Percentiles rank a stretch among this genome's conserved stretches.
Conservation (phyloP, 2,329 filamentous ascomycete species). For the Paraconiothyrium brasiliense region DNA sequence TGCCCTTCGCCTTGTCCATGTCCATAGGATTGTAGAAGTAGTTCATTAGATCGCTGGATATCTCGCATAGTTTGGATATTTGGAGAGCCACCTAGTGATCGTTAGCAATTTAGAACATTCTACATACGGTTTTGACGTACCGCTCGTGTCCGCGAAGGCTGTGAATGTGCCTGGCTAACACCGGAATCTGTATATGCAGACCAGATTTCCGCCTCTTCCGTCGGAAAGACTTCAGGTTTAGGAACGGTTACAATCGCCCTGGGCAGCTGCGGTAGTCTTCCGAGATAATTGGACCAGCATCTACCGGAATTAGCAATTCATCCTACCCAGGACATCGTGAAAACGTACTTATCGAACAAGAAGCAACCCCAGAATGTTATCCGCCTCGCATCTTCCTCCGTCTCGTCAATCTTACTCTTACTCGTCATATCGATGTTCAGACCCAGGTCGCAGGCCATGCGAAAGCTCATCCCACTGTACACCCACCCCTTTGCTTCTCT, state of each 20-base stretch:
- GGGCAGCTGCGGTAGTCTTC: slow-evolving; percentile 86
- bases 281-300: slow-evolving; percentile 97
- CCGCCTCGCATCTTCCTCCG: slow-evolving; percentile 86
- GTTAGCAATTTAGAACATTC: background rate
- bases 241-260: slow-evolving; percentile 82
- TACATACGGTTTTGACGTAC: slow-evolving; percentile 35
- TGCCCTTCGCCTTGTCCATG: slow-evolving; percentile 71
- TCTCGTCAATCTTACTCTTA: slow-evolving; percentile 70
- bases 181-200: slow-evolving; percentile 88
- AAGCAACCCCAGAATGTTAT: slow-evolving; percentile 99
- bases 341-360: slow-evolving; percentile 83
- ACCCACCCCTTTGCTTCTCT: slow-evolving; percentile 97
- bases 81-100: slow-evolving; percentile 70
- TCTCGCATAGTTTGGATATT: slow-evolving; percentile 85
- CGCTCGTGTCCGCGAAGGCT: slow-evolving; percentile 84
- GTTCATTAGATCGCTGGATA: slow-evolving; percentile 87
- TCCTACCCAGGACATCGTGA: background rate
- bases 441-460: slow-evolving; percentile 95
- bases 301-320: slow-evolving; percentile 44
- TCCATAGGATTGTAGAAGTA: slow-evolving; percentile 88
- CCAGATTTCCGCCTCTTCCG: slow-evolving; percentile 88
- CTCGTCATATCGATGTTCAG: slow-evolving; percentile 78
- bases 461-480: slow-evolving; percentile 97
- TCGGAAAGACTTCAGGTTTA: slow-evolving; percentile 89
- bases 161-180: slow-evolving; percentile 74